Evolutionary conservation across 148 eudicot species (phyloP).

Genomic region (Bassia scoparia): DNA sequence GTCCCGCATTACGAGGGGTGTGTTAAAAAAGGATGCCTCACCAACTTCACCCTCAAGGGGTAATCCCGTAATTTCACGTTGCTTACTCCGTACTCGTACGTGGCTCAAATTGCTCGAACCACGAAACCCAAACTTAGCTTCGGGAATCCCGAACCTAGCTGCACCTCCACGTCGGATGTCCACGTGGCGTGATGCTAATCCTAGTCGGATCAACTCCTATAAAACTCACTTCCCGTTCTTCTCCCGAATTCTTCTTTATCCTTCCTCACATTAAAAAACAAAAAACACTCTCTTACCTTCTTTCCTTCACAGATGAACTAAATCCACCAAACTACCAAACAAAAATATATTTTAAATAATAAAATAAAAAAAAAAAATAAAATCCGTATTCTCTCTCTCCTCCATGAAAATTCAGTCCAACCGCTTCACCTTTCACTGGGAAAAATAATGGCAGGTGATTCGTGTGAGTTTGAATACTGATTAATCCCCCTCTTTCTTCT

Average conservation of each 20-base stretch:
- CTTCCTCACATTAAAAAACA: background rate
- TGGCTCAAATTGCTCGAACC: slow-evolving; percentile 18
- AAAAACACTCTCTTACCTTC: background rate
- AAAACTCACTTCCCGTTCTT: slow-evolving; percentile 9
- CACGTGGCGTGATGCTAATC: slow-evolving; percentile 19
- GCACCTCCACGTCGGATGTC: background rate
- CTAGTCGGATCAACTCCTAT: slow-evolving; percentile 22
- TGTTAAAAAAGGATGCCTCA: background rate
- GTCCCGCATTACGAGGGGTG: slow-evolving; percentile 19
- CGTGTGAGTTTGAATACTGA: slow-evolving; percentile 16
- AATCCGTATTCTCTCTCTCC: slow-evolving; percentile 5
- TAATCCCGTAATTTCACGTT: background rate
- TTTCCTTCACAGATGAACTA: slow-evolving; percentile 25
- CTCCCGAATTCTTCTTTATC: slow-evolving; percentile 19
- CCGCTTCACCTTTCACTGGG: slow-evolving; percentile 16
- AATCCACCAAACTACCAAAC: slow-evolving; percentile 30
- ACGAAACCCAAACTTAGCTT: background rate
- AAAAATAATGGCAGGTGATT: slow-evolving; percentile 22
- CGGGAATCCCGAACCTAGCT: background rate
- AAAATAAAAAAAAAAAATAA: background rate
- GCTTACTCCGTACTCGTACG: slow-evolving; percentile 24
- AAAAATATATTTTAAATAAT: background rate
- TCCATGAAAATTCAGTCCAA: slow-evolving; percentile 23
- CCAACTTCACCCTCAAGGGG: background rate
- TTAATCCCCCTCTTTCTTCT: background rate